phyloP scores from a whole-genome alignment of 2,329 filamentous ascomycete genomes.

The Polychaeton citri region DNA sequence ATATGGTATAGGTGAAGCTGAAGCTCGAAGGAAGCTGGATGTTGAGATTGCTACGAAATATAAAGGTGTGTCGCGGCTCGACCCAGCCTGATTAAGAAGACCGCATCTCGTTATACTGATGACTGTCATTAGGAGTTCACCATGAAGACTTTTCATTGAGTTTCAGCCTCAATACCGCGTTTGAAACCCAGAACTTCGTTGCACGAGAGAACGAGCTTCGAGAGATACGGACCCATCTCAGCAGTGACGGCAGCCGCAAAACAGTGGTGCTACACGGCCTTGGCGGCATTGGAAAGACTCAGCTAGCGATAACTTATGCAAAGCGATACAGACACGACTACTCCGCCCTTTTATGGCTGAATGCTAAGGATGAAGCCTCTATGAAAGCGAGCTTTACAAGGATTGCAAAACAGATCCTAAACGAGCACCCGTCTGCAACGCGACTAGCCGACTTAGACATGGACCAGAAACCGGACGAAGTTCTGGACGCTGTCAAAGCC shows the following conservation, averaged over 20 bases:
- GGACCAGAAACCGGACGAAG: constrained; percentile 13
- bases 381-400: constrained; percentile 24
- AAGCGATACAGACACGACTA: constrained; percentile 10
- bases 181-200: no score
- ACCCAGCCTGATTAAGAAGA: no score
- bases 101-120: no score
- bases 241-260: no score
- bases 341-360: constrained; percentile 12
- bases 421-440: constrained; percentile 12
- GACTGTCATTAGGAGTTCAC: no score
- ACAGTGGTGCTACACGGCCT: constrained; percentile 8
- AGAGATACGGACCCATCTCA: no score
- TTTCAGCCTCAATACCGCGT: no score
- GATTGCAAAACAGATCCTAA: constrained; percentile 18
- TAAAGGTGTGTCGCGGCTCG: no score
- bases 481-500: constrained; percentile 21
- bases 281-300: constrained; percentile 13
- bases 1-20: constrained; percentile 11
- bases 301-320: constrained; percentile 11
- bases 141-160: no score
- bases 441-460: constrained; percentile 13
- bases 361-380: constrained; percentile 20
- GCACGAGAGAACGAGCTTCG: no score
- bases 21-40: no score
- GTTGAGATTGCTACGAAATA: no score